Base-by-base conservation (phyloP, 495 filamentous ascomycete species). In the Trichoderma parareesei region DNA sequence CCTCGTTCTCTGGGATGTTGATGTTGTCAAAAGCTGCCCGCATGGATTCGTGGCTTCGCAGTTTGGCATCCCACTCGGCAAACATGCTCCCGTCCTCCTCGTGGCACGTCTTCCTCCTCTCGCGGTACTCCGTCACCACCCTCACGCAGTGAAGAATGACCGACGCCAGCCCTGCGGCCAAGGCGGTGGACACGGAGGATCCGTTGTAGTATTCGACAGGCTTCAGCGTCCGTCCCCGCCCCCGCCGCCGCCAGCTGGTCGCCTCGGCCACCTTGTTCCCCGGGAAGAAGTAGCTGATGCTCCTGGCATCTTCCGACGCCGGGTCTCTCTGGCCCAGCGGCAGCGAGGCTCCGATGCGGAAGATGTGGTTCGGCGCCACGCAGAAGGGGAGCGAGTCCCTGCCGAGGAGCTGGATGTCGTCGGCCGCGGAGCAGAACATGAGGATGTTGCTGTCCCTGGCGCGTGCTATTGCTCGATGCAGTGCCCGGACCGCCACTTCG, bases 391-490 rank as follows among this genome's bases (percentile, higher is more conserved):
- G 65, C 43, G 48, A 63, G n/a, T 49, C 61, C 13, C 9, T 37
- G 6, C 40, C 37, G 38, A 65, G 53, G 16, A 42, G 20, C 38
- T 59, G 7, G 16, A 16, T 33, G 60, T 38, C 40, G 27, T 66
- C 67, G 37, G 20, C 11, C 11, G 61, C 67, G 37, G 67, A 57
- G 65, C 67, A 69, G 42, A 69, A 69, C 4, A 69, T 42, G 2
- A 66, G 62, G 2, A 64, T 66, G 7, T 40, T 49, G 16, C 6
- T 9, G 13, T 57, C 27, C 18, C 33, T n/a, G 3, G 65, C 67
- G 4, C 37, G 11, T 38, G 62, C 14, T 18, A 66, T 44, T 5
- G 67, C 65, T 4, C n/a, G 33, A 16, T 64, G 33, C 3, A 66
- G 62, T 35, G 7, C 13, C 10, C 16, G 11, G 10, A 46, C 16